Base-by-base conservation (phyloP, 345 rosid genomes). In the Eutrema yunnanense region DNA sequence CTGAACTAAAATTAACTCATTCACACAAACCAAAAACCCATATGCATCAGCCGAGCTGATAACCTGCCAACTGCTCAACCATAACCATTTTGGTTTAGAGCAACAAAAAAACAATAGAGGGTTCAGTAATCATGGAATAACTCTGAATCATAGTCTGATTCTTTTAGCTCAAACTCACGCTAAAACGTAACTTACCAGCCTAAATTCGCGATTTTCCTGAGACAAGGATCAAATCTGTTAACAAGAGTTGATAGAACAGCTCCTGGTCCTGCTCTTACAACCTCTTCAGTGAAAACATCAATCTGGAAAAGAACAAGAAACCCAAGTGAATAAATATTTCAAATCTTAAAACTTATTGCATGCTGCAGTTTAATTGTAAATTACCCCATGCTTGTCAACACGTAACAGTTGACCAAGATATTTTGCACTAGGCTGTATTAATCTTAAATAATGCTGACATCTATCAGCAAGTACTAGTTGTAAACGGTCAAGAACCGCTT, bases 231-330 rank as follows among this genome's bases (percentile, higher is more conserved):
- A 61, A 94, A 89, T 70, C 86, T 84, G 72, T 94, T 91, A 79
- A 91, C 55, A 72, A 91, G 93, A 54, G 82, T 74, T 67, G 99
- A 94, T 53, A 94, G 75, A 54, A 87, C 80, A 34, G 88, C 93
- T 69, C 96, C 96, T 62, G 96, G 88, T 77, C 99, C 97, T 73
- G 90, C 92, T 69, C 97, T 90, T 62, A 89, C 75, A 52, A 94
- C 87, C 84, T 94, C 97, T 83, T 94, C 99, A 19, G 96, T 86
- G 83, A 95, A 95, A 76, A 91, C 82, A 69, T 85, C 82, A 69
- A 95, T 82, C 99, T 95, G 87, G 32, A 82, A 75, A 29, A 73
- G 32, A 54, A 69, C 12, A 42, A 47, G n/a, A 47, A 65, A 27
- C 44, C 29, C 29, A 49, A 48, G 29, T 62, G 33, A 32, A 63